These are phyloP conservation scores for Sarocladium brachiariae DNA, from an alignment of 2,329 filamentous ascomycete species.

Conservation along the genomic window DNA sequence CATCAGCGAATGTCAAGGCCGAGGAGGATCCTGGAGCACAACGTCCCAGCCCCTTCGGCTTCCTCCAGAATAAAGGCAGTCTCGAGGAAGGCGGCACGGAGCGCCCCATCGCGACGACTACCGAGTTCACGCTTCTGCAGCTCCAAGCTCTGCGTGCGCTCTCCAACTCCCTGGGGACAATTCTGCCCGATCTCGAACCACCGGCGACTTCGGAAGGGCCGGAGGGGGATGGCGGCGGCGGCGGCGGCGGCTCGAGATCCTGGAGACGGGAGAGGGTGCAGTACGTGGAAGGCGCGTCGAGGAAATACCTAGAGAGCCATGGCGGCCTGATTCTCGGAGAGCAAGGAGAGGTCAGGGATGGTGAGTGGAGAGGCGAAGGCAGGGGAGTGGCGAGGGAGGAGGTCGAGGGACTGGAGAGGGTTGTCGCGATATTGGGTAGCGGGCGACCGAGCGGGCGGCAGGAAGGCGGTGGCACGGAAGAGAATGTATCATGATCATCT, in stretches of 20 bases:
- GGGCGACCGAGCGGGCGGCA: not conserved
- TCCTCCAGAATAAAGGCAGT: slow-evolving; percentile 44
- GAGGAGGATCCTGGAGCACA: slow-evolving; percentile 2
- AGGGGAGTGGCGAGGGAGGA: slow-evolving; percentile 42
- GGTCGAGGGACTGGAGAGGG: slow-evolving; percentile 49
- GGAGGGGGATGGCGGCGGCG: slow-evolving; percentile 21
- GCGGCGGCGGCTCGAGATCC: slow-evolving; percentile 30
- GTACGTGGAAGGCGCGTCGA: slow-evolving; percentile 77
- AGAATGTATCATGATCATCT: not conserved
- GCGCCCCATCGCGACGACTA: slow-evolving; percentile 60
- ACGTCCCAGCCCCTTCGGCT: slow-evolving; percentile 37
- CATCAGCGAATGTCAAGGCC: slow-evolving; percentile 11
- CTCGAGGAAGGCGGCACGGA: slow-evolving; percentile 44
- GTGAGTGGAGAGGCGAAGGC: slow-evolving; percentile 55
- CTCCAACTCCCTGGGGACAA: slow-evolving; percentile 49
- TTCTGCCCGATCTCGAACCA: slow-evolving; percentile 55
- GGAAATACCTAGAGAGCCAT: slow-evolving; percentile 65
- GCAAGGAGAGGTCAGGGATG: slow-evolving; percentile 56
- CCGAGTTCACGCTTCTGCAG: slow-evolving; percentile 75
- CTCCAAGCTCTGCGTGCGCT: slow-evolving; percentile 70
- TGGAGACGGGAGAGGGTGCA: slow-evolving; percentile 66
- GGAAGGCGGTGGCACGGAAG: not conserved
- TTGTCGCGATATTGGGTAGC: slow-evolving; percentile 37
- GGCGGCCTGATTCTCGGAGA: slow-evolving; percentile 59
- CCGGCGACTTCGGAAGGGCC: slow-evolving; percentile 15